A percentile compares a stretch with the other conserved stretches of the same genome.
Evolutionary conservation across 208 protist genomes (phyloP).

Genomic region (Tritrichomonas musculus): DNA sequence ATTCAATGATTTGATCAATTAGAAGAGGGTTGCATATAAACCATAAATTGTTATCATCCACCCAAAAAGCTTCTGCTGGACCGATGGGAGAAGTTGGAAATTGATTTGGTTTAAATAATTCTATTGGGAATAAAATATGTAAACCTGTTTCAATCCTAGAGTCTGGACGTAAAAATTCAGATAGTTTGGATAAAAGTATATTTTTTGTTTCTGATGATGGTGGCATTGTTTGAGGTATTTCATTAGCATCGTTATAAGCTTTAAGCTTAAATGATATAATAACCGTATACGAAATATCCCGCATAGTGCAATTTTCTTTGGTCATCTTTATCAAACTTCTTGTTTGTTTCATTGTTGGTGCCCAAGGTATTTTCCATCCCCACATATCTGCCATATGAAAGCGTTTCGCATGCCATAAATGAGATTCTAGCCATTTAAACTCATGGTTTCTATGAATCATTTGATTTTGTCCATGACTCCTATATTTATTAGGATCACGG

Average conservation of each 20-base stretch:
- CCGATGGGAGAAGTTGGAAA: neutral
- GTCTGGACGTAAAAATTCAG: neutral
- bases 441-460: conserved; percentile 25
- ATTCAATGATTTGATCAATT: neutral
- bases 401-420: conserved; percentile 47
- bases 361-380: conserved; percentile 37
- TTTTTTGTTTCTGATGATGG: neutral
- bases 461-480: neutral
- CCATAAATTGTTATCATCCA: neutral
- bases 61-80: neutral
- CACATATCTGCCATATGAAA: conserved; percentile 45
- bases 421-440: conserved; percentile 39
- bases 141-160: neutral
- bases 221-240: no score
- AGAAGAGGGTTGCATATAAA: neutral
- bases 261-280: conserved; percentile 33
- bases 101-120: neutral
- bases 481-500: neutral
- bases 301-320: conserved; percentile 12
- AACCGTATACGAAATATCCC: conserved; percentile 33
- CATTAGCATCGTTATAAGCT: no score
- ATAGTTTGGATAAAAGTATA: neutral
- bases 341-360: conserved; percentile 36
- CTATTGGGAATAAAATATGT: neutral
- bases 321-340: neutral